A percentile compares a stretch with the other conserved stretches of the same genome.
These are phyloP conservation scores for Malassezia sympodialis DNA, from an alignment of 1,284 basidiomycete genomes.

Conservation along the genomic window DNA sequence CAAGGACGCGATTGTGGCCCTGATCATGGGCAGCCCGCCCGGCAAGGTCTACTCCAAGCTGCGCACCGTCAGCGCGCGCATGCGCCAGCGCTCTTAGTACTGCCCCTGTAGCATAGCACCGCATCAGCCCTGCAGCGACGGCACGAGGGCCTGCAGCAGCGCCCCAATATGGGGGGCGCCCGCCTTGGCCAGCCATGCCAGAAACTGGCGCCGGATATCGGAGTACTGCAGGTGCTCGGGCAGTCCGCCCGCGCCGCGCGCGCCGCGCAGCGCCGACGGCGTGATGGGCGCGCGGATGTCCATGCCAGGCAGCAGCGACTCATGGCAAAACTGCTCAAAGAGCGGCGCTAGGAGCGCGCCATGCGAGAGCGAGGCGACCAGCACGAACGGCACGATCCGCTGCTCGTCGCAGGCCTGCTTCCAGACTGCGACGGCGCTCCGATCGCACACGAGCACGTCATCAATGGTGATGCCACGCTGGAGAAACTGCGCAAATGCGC, in stretches of 20 bases:
- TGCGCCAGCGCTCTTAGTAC: conserved; percentile 65
- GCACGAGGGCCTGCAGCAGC: conserved; percentile 13
- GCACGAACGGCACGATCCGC: conserved; percentile 15
- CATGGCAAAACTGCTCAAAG: conserved; percentile 12
- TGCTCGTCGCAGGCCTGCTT: conserved; percentile 11
- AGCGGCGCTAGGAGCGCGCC: conserved; percentile 15
- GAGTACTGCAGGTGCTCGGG: conserved; percentile 10
- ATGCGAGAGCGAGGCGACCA: conserved; percentile 15
- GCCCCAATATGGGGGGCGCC: conserved; percentile 3
- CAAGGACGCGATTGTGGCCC: conserved; percentile 83
- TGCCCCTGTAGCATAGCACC: conserved; percentile 9
- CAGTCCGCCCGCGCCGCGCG: conserved; percentile 5
- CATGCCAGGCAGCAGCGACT: conserved; percentile 1
- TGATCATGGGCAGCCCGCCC: conserved; percentile 88
- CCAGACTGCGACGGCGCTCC: background rate
- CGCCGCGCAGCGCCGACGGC: conserved; percentile 15
- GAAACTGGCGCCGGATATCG: conserved; percentile 7
- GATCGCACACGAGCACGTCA: conserved; percentile 7
- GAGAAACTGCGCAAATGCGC: conserved; percentile 9
- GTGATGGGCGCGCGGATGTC: conserved; percentile 13
- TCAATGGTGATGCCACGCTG: conserved; percentile 13
- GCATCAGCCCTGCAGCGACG: background rate
- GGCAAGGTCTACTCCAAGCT: conserved; percentile 75
- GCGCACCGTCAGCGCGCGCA: conserved; percentile 71
- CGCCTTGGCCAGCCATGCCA: conserved; percentile 8